Conservation (phyloP, 176 grass and related monocot species). For the Coix lacrymajobi region DNA sequence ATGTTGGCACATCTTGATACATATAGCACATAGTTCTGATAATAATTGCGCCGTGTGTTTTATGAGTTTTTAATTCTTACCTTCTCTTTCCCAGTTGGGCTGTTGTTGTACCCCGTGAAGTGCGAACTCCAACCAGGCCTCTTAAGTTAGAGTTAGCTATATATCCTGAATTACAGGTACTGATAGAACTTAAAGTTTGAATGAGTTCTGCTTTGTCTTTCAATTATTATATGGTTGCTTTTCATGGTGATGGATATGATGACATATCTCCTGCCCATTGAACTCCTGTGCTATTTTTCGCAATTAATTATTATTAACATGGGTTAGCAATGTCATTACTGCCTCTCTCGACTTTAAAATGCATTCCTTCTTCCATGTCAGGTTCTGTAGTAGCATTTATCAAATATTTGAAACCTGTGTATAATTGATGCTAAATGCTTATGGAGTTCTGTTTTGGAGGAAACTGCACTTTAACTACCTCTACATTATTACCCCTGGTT, state of each 20-base stretch:
- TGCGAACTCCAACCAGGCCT: constrained; percentile 39
- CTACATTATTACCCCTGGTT: neutral
- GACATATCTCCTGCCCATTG: neutral
- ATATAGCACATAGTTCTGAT: neutral
- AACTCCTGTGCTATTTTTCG: neutral
- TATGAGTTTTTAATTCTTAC: neutral
- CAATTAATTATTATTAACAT: neutral
- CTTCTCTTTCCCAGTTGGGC: constrained; percentile 60
- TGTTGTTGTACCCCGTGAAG: constrained; percentile 69
- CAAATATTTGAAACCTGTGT: neutral
- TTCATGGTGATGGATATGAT: neutral
- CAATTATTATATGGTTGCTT: neutral
- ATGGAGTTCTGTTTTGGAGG: neutral
- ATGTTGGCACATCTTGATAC: neutral
- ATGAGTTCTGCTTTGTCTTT: neutral
- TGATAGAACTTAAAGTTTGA: neutral
- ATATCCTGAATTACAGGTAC: constrained; percentile 77
- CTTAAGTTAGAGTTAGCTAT: constrained; percentile 77
- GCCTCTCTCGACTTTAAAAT: neutral
- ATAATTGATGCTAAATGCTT: neutral
- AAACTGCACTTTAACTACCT: neutral
- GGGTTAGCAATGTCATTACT: neutral
- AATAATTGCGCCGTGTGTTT: neutral
- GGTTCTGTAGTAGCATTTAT: neutral
- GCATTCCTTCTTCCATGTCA: neutral